Conservation (phyloP, 331 rosid genomes). For the Saraca asoca region DNA sequence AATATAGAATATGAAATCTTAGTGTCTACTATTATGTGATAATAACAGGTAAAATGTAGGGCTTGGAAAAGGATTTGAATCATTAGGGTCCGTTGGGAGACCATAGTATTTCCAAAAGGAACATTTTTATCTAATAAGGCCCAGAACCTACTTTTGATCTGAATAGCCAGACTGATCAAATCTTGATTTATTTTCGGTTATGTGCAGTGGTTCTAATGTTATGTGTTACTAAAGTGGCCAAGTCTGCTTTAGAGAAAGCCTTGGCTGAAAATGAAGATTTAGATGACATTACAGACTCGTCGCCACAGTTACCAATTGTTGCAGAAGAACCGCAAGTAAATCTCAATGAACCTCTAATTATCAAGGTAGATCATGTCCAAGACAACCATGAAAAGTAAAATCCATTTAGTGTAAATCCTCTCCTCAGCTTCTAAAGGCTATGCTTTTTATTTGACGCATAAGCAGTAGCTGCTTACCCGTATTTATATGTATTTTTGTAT, state of each 20-base stretch:
- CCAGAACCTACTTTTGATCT: not conserved
- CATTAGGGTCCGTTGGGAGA: not conserved
- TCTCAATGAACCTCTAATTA: slow-evolving; percentile 77
- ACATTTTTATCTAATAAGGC: not conserved
- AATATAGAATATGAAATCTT: not conserved
- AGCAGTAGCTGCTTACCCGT: slow-evolving; percentile 32
- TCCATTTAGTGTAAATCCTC: slow-evolving; percentile 56
- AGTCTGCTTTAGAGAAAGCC: slow-evolving; percentile 85
- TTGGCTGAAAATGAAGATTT: slow-evolving; percentile 79
- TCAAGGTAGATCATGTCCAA: slow-evolving; percentile 63
- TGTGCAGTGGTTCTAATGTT: slow-evolving; percentile 75
- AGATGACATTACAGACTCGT: slow-evolving; percentile 43
- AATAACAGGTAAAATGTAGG: not conserved
- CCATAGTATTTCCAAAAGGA: not conserved
- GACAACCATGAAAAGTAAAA: slow-evolving; percentile 59
- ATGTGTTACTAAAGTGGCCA: slow-evolving; percentile 84
- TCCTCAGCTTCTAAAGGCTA: slow-evolving; percentile 34
- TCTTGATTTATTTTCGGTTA: slow-evolving; percentile 32
- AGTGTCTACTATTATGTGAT: not conserved
- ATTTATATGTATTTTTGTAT: slow-evolving; percentile 27
- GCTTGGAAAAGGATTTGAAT: slow-evolving; percentile 20
- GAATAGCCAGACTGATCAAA: slow-evolving; percentile 5
- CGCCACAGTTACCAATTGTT: slow-evolving; percentile 56
- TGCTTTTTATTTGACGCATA: slow-evolving; percentile 23
- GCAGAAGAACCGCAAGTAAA: slow-evolving; percentile 55